Base-by-base conservation (phyloP, 305 asterid species). In the Galium porrigens region DNA sequence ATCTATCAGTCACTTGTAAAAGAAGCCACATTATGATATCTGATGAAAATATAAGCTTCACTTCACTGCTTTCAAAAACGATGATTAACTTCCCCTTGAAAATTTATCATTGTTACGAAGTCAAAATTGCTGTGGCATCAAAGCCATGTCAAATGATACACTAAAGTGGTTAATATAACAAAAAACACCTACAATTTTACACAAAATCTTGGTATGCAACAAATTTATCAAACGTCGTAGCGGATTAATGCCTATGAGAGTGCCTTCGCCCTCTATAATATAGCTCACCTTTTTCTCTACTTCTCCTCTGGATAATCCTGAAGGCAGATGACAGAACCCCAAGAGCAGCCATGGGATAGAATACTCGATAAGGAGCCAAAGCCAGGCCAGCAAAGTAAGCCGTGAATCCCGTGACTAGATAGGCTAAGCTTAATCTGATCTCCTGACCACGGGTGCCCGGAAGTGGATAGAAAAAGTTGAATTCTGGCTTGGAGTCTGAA, bases 401-500 rank as follows among this genome's bases (percentile, higher is more conserved):
- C 58, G 75, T 82, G 64, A 79, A 83, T 68, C 99, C 99, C 54
- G 90, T 89, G 12, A 87, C 39, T 37, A 89, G 84, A 77, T 87
- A 89, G 33, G 83, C 97, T 60, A 62, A 82, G 84, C 99, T 89
- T 57, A 80, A 84, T 65, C 82, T 83, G 67, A 92, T 72, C 69
- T 89, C 94, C 87, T 81, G 81, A 52, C 74, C 60, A 8, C 69
- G 80, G 75, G 78, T 56, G 67, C 87, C 86, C 4, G 94, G 87
- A 72, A 83, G 66, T 29, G 82, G 95, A 65, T 85, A 73, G 60
- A 81, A 66, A 75, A 89, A 83, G 69, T 86, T 84, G 80, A 81
- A 85, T 75, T 87, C 96, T 0, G 94, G 97, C 80, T 81, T 83
- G 54, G 90, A 75, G 73, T 87, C 86, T 37, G 91, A 85, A 58